Evolutionary conservation across 2,329 filamentous ascomycete species (phyloP).

Genomic region (Fusarium coffeatum): DNA sequence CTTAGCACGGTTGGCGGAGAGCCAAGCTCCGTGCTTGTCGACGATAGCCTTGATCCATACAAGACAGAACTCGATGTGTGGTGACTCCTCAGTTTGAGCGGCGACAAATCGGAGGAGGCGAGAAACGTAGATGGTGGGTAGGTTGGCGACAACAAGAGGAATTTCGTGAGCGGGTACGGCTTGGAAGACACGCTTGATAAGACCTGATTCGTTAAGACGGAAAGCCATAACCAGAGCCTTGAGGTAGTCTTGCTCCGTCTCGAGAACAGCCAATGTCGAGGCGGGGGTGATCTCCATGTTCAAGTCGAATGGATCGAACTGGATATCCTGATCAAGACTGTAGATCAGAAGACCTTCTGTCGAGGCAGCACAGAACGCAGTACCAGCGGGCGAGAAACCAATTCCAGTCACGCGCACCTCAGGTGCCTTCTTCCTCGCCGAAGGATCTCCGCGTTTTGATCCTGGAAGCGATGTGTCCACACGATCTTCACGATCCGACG

Average conservation of each 20-base stretch:
- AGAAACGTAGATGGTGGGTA: conserved; percentile 88
- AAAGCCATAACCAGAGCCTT: conserved; percentile 98
- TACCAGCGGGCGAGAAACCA: conserved; percentile 88
- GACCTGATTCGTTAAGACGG: conserved; percentile 85
- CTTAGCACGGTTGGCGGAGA: conserved; percentile 82
- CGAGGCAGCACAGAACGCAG: conserved; percentile 92
- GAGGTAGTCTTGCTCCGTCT: conserved; percentile 80
- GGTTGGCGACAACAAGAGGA: conserved; percentile 77
- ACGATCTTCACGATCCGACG: conserved; percentile 87
- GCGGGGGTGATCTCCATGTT: conserved; percentile 93
- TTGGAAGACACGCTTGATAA: conserved; percentile 89
- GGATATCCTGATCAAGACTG: conserved; percentile 82
- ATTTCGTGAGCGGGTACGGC: conserved; percentile 81
- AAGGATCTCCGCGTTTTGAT: conserved; percentile 86
- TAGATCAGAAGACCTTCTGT: conserved; percentile 96
- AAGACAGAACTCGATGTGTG: conserved; percentile 94
- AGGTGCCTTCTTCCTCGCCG: conserved; percentile 77
- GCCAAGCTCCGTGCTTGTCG: conserved; percentile 84
- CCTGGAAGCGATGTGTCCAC: conserved; percentile 84
- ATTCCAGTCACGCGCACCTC: conserved; percentile 88
- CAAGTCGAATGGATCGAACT: conserved; percentile 96
- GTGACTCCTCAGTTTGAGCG: conserved; percentile 86
- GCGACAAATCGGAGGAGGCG: conserved; percentile 89
- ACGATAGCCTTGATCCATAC: conserved; percentile 89
- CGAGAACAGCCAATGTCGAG: conserved; percentile 77